Conservation (phyloP, 768 basidiomycete species). For the Neoboletus magnificus region DNA sequence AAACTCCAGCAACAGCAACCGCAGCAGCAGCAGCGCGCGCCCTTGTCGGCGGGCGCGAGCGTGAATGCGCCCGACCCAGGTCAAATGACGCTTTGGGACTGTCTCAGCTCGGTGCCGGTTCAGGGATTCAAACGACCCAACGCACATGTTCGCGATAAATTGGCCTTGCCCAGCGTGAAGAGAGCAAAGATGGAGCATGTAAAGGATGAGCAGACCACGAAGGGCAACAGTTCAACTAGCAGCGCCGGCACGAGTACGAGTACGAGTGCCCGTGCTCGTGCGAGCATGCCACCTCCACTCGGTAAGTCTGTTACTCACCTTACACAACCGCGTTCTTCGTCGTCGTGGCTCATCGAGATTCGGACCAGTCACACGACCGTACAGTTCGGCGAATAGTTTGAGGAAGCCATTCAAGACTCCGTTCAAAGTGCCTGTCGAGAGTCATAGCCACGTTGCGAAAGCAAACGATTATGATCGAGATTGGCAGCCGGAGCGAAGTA, state of each 20-base stretch:
- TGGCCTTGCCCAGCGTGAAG: conserved; percentile 17
- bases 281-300: conserved; percentile 21
- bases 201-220: not conserved
- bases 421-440: conserved; percentile 47
- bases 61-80: not conserved
- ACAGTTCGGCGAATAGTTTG: conserved; percentile 38
- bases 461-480: not conserved
- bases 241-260: not conserved
- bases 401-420: conserved; percentile 52
- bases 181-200: conserved; percentile 15
- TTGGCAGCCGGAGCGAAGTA: not conserved
- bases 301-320: conserved; percentile 12
- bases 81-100: conserved; percentile 24
- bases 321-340: not conserved
- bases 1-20: conserved; percentile 1
- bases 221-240: not conserved
- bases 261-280: too few species aligned
- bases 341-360: not conserved
- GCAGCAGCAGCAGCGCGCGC: not conserved
- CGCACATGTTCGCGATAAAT: conserved; percentile 4
- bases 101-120: conserved; percentile 10
- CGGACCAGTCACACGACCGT: conserved; percentile 45
- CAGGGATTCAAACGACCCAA: conserved; percentile 29
- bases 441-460: conserved; percentile 16
- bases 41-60: not conserved